Percentiles rank a stretch among this genome's conserved stretches.
Evolutionary conservation across 306 rosid genomes (phyloP).

Genomic region (Luffa aegyptiaca): DNA sequence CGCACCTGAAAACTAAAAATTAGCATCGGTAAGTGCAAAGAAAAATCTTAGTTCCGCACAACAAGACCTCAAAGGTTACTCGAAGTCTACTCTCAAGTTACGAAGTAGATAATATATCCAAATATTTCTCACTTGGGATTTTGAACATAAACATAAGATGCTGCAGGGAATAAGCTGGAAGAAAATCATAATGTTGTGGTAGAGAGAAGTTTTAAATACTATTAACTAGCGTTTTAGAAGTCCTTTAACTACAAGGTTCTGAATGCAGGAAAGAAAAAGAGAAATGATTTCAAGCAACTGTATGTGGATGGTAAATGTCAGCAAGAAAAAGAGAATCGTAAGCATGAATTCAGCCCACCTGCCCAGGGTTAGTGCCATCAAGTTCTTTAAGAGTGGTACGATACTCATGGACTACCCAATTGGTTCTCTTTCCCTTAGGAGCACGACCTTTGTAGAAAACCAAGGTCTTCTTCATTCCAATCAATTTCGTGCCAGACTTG

Average conservation of each 20-base stretch:
- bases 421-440: conserved; percentile 77
- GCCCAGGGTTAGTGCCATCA: conserved; percentile 94
- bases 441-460: conserved; percentile 94
- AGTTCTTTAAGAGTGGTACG: conserved; percentile 77
- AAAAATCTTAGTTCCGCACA: not conserved
- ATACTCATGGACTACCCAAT: conserved; percentile 98
- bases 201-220: not conserved
- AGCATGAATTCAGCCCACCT: conserved; percentile 26
- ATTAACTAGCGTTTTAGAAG: not conserved
- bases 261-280: not conserved
- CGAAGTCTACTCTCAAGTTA: not conserved
- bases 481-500: conserved; percentile 52
- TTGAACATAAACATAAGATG: not conserved
- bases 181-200: not conserved
- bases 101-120: not conserved
- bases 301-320: not conserved
- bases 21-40: not conserved
- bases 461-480: conserved; percentile 96
- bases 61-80: not conserved
- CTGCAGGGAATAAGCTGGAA: not conserved
- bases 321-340: not conserved
- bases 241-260: not conserved
- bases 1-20: not conserved
- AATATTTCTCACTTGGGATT: not conserved
- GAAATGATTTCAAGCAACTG: not conserved